These are phyloP conservation scores for Huntiella decipiens DNA, from an alignment of 2,329 filamentous ascomycete species.

Conservation along the genomic window DNA sequence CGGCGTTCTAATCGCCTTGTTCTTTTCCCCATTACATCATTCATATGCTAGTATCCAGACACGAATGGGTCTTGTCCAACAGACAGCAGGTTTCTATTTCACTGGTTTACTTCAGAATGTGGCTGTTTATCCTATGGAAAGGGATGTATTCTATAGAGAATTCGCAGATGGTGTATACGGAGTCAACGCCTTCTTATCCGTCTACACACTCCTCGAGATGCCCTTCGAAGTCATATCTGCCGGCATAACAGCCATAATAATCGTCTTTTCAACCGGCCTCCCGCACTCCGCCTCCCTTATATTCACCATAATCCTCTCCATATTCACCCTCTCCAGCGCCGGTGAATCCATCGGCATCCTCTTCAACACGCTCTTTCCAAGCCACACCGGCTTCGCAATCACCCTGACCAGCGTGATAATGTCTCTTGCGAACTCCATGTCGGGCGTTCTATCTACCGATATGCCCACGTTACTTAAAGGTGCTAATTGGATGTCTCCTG, in stretches of 20 bases:
- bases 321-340: slow-evolving; percentile 54
- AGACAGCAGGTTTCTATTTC: slow-evolving; percentile 53
- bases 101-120: slow-evolving; percentile 67
- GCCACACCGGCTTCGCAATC: slow-evolving; percentile 56
- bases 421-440: slow-evolving; percentile 51
- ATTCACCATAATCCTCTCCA: slow-evolving; percentile 48
- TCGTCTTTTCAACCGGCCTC: slow-evolving; percentile 45
- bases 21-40: slow-evolving; percentile 52
- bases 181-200: slow-evolving; percentile 49
- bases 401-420: slow-evolving; percentile 53
- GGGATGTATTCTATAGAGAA: slow-evolving; percentile 61
- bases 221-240: slow-evolving; percentile 51
- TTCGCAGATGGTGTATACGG: slow-evolving; percentile 55
- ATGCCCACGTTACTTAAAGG: slow-evolving; percentile 47
- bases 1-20: slow-evolving; percentile 42
- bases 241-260: slow-evolving; percentile 45
- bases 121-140: slow-evolving; percentile 50
- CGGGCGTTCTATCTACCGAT: slow-evolving; percentile 49
- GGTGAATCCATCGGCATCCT: slow-evolving; percentile 62
- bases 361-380: slow-evolving; percentile 53
- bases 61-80: slow-evolving; percentile 53
- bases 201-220: slow-evolving; percentile 51
- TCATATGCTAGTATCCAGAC: slow-evolving; percentile 55
- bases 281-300: slow-evolving; percentile 44
- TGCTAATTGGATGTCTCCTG: slow-evolving; percentile 53